Base-by-base conservation (phyloP, 306 rosid genomes). In the Pyrus betulifolia region DNA sequence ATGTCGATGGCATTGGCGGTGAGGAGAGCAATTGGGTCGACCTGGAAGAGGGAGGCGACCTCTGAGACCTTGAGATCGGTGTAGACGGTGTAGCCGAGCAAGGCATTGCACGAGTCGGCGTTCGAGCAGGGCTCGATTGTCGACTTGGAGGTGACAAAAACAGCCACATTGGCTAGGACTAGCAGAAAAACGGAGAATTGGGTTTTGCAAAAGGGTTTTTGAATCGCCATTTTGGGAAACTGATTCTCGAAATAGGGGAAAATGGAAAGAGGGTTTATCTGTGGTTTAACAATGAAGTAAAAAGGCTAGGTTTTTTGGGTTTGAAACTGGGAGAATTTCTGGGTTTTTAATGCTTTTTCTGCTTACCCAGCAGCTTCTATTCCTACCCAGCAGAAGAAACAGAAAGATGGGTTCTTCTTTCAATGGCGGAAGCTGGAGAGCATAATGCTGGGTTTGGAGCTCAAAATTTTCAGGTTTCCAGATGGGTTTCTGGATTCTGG, bases 121-220 rank as follows among this genome's bases (percentile, higher is more conserved):
- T 89, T 96, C 1, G 96, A 76, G 77, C 99, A 96, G n/a, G 99
- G 98, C 84, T 96, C 99, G 54, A 96, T 96, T 11, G 98, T 96
- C 58, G 99, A 96, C 82, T 96, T 96, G 1, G 87, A 85, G 84
- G 76, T 71, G 61, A 81, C 85, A 21, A 15, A 66, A 23, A 17
- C 67, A 61, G 77, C 75, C 76, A 71, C 88, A 67, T 79, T 84
- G 74, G 31, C 23, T 9, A 83, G 27, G 25, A 73, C 76, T 3
- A 59, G 55, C 3, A 78, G 73, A 4, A 79, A 52, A 40, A 86
- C 51, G 15, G 84, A 6, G 58, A 76, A 33, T 58, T 83, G 69
- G 64, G 54, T 30, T 69, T 71, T 57, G 25, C 28, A 28, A 7
- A 59, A 46, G 78, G 78, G 72, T 51, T 78, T 84, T 59, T 44